Conservation (phyloP, 2,329 filamentous ascomycete species). For the Aspergillus sp. region DNA sequence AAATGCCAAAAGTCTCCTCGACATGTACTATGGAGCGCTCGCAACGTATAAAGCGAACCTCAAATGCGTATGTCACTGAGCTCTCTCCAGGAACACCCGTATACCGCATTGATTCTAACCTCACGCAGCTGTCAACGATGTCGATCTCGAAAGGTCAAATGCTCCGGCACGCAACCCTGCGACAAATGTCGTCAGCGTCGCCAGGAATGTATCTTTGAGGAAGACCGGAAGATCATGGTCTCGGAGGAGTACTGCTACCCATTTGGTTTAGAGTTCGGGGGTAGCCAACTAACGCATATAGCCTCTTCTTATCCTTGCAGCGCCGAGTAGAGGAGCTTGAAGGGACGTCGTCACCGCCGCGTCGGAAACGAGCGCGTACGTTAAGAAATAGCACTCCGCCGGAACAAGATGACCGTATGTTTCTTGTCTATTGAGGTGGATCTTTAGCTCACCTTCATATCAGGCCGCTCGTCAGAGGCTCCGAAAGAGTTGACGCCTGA, state of each 20-base stretch:
- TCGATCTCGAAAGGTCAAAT: slow-evolving; percentile 41
- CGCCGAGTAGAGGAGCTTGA: slow-evolving; percentile 19
- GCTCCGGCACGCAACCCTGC: slow-evolving; percentile 37
- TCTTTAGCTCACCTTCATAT: background rate
- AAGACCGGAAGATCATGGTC: slow-evolving; percentile 46
- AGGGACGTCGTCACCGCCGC: slow-evolving; percentile 10
- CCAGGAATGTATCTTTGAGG: slow-evolving; percentile 39
- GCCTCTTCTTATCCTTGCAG: slow-evolving; percentile 18
- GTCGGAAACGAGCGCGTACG: slow-evolving; percentile 11
- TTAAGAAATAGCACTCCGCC: slow-evolving; percentile 1
- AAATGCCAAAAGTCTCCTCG: background rate
- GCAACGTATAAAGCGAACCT: slow-evolving; percentile 18
- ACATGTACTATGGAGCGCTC: slow-evolving; percentile 11
- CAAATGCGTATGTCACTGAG: slow-evolving; percentile 19
- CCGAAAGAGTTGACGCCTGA: slow-evolving; percentile 5
- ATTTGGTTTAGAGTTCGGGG: background rate
- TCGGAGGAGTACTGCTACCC: slow-evolving; percentile 36
- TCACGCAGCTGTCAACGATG: slow-evolving; percentile 36
- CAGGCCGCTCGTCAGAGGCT: slow-evolving; percentile 2
- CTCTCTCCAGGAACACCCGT: no score
- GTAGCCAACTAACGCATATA: background rate
- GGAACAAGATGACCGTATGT: background rate
- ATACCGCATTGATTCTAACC: background rate
- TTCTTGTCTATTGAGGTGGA: background rate
- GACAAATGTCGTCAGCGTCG: slow-evolving; percentile 37